These are phyloP conservation scores for Lentinula raphanica DNA, from an alignment of 768 basidiomycete genomes.

Conservation along the genomic window DNA sequence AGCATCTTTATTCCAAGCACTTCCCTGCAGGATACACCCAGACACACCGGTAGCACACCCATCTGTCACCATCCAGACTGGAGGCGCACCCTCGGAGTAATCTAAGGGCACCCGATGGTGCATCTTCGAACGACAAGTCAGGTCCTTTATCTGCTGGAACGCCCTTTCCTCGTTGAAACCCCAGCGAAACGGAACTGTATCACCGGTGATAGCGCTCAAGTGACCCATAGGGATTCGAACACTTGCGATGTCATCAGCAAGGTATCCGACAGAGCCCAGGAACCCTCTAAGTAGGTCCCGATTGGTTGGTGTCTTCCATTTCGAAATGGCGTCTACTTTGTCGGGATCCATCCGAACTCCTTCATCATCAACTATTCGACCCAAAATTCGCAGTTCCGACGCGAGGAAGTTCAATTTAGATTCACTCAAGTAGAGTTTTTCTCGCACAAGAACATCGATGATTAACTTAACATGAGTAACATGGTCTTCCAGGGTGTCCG, in stretches of 20 bases:
- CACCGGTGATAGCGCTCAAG: conserved; percentile 20
- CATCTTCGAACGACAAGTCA: conserved; percentile 9
- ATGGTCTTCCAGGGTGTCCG: conserved; percentile 31
- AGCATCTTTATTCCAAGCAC: conserved; percentile 15
- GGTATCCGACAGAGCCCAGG: no score
- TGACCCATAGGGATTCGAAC: conserved; percentile 35
- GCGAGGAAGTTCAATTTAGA: no score
- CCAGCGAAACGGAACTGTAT: conserved; percentile 19
- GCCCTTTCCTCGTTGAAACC: conserved; percentile 29
- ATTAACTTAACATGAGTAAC: conserved; percentile 23
- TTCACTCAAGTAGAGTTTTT: conserved; percentile 35
- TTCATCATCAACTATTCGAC: conserved; percentile 27
- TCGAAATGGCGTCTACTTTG: conserved; percentile 43
- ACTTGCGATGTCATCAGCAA: conserved; percentile 20
- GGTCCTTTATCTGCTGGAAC: conserved; percentile 29
- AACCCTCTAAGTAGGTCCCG: no score
- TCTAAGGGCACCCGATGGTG: conserved; percentile 6
- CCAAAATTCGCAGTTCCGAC: conserved; percentile 30
- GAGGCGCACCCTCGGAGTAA: background rate
- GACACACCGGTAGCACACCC: conserved; percentile 8
- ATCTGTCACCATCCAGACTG: conserved; percentile 12
- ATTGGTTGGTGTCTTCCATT: no score
- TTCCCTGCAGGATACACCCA: background rate
- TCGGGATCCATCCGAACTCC: conserved; percentile 39
- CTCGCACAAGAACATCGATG: conserved; percentile 24